Base-by-base conservation (phyloP, 768 basidiomycete genomes). In the Panaeolus papilionaceus region DNA sequence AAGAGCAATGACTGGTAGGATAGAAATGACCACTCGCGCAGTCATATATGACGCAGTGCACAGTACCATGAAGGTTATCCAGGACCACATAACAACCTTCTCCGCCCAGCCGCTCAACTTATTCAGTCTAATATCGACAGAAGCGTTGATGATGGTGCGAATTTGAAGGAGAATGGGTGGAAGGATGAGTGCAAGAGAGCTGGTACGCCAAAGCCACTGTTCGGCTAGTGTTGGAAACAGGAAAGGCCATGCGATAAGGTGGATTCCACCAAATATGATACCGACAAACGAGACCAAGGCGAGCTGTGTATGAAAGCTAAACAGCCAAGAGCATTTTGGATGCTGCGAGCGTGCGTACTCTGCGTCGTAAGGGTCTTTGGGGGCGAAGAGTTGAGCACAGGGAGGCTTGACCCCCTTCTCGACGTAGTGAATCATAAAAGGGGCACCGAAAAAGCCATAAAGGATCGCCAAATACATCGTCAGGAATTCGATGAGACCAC, bases 201-300 rank as follows among this genome's bases (percentile, higher is more conserved):
- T 49, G n/a, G n/a, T 23, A 16, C 61, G 64, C 67, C 70, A 71
- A 2, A 74, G 37, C 3, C 16, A 33, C 7, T 51, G 54, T 18
- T 70, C 70, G 16, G 64, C 42, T 10, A 26, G 0, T 5, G 71
- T 66, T 14, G 72, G 69, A 45, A 69, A 73, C 3, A 42, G 28
- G 23, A 68, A 67, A 7, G 62, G 49, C 71, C 71, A 70, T 0
- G 66, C 72, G 3, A 70, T 63, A 23, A 47, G 64, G 28, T 73
- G 72, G n/a, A 73, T 62, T 6, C 72, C 68, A 8, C 73, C 73
- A 38, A 71, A 72, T 5, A 69, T 42, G 42, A 68, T 28, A 4
- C 64, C 67, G 28, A 65, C 64, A 10, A 62, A 26, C 7, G 64
- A 64, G 47, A 65, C 54, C 11, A 58, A 16, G 4, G 33, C 54